Conservation (phyloP, 2,329 filamentous ascomycete genomes). For the Cephalotrichum gorgonifer region DNA sequence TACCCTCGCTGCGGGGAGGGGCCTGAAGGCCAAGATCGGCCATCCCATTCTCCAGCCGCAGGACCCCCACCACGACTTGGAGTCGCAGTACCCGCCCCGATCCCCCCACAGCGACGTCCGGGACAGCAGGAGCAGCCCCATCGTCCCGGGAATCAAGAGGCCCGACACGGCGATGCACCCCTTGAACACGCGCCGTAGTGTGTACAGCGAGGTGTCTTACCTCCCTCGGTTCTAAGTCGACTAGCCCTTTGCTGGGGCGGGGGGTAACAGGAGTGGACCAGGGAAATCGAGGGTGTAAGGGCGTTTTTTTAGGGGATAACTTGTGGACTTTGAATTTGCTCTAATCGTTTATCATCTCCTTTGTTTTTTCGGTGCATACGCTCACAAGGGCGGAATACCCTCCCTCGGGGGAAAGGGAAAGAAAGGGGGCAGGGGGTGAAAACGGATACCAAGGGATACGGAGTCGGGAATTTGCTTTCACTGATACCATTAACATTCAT, state of each 20-base stretch:
- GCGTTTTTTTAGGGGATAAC: background rate
- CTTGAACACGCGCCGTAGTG: slow-evolving; percentile 29
- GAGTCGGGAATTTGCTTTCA: background rate
- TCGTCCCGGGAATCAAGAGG: slow-evolving; percentile 42
- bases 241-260: background rate
- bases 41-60: slow-evolving; percentile 22
- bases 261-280: background rate
- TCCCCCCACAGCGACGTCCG: slow-evolving; percentile 15
- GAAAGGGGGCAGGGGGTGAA: background rate
- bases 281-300: background rate
- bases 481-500: no score
- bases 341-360: background rate
- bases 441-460: background rate
- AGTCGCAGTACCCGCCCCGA: slow-evolving; percentile 11
- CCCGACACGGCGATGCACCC: slow-evolving; percentile 51
- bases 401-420: no score
- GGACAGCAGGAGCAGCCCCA: slow-evolving; percentile 36
- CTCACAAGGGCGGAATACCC: background rate
- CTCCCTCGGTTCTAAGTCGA: slow-evolving; percentile 38
- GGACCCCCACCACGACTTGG: slow-evolving; percentile 10
- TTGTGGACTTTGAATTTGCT: background rate
- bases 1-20: slow-evolving; percentile 18
- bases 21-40: slow-evolving; percentile 30
- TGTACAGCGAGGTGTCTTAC: slow-evolving; percentile 39
- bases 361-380: background rate